Base-by-base conservation (phyloP, 164 flowering plant genomes). In the Berberis vulgaris region DNA sequence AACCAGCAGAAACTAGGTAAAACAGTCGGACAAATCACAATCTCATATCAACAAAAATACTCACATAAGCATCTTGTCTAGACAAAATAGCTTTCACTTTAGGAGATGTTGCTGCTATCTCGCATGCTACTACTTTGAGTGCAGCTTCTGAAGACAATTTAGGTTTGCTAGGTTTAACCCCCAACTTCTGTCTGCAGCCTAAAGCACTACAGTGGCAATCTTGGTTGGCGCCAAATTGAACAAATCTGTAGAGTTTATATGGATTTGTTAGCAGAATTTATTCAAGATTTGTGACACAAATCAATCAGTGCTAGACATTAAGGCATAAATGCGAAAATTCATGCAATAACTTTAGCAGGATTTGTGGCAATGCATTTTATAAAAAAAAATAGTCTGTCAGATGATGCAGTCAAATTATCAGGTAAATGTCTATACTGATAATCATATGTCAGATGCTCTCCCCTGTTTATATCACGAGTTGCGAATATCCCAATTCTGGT, bases 151-250 rank as follows among this genome's bases (percentile, higher is more conserved):
- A 78, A 56, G 80, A 79, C 54, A 76, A 55, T 62, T 91, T 94
- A 41, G 75, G 86, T 78, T 89, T 95, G 77, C 66, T 85, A 57
- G 94, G 84, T 69, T 86, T 89, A 10, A 78, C 93, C 43, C 99
- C 99, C 49, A 95, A 83, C 79, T 91, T 89, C 59, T 74, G 71
- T 73, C 94, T 81, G 72, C 99, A 95, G 62, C 83, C 82, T 41
- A 39, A 67, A 68, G 97, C 94, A 72, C 97, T 96, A 79, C 99
- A 95, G 63, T 86, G 76, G 80, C 99, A 95, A 82, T 83, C 88
- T 77, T 95, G 97, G 83, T 95, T 97, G 78, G 96, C 96, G 74
- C 99, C 99, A 84, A 95, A 95, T 65, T 95, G 99, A 72, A 95
- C 97, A 83, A 95, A 95, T 86, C 99, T 95, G 94, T 87, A 68